These are phyloP conservation scores for Phylloporus sp. DNA, from an alignment of 768 basidiomycete species.

Conservation along the genomic window DNA sequence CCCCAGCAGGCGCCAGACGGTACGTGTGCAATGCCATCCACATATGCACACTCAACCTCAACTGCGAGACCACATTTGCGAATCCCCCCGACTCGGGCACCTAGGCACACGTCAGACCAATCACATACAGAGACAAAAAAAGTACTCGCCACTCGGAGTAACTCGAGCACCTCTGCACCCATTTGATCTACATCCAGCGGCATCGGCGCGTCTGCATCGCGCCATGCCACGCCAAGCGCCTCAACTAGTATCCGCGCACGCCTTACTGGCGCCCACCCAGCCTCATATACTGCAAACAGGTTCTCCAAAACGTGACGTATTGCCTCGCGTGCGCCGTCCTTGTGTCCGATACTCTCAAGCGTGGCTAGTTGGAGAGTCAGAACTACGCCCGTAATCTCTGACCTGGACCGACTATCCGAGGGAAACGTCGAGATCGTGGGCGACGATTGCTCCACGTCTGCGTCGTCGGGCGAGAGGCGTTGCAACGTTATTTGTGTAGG, in stretches of 20 bases:
- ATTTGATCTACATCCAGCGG: constrained; percentile 32
- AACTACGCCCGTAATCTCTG: constrained; percentile 46
- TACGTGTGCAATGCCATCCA: constrained; percentile 74
- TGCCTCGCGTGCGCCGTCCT: constrained; percentile 47
- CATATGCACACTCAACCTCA: constrained; percentile 54
- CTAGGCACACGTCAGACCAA: constrained; percentile 18
- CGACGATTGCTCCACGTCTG: neutral
- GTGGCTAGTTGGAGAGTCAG: constrained; percentile 59
- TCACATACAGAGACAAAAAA: neutral
- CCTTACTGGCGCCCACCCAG: constrained; percentile 49
- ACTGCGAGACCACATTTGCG: constrained; percentile 38
- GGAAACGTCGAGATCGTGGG: constrained; percentile 15
- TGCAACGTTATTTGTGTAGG: constrained; percentile 48
- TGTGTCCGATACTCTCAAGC: constrained; percentile 54
- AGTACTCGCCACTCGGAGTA: constrained; percentile 44
- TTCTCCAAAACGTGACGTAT: constrained; percentile 45
- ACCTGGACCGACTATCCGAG: constrained; percentile 4
- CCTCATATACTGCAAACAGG: constrained; percentile 46
- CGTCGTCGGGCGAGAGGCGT: neutral
- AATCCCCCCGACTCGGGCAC: constrained; percentile 30
- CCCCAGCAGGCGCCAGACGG: constrained; percentile 38
- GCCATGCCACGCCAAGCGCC: constrained; percentile 46
- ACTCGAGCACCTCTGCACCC: constrained; percentile 37
- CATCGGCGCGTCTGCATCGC: constrained; percentile 24
- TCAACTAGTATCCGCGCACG: constrained; percentile 55